Evolutionary conservation across 352 stramenopile species (phyloP).

Genomic region (Globisporangium ultimum): DNA sequence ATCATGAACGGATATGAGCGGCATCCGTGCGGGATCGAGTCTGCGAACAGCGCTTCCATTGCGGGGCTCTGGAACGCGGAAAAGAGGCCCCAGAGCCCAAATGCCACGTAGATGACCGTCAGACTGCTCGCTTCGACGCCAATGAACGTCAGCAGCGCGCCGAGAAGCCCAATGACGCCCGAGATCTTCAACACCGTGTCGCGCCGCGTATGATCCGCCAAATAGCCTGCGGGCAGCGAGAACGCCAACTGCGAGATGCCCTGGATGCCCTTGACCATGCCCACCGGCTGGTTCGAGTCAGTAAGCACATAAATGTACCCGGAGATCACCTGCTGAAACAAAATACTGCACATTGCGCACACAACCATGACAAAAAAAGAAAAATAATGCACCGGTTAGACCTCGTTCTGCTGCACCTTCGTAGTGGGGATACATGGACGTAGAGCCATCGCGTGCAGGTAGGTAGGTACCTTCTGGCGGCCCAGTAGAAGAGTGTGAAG

Average conservation of each 20-base stretch:
- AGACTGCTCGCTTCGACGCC: constrained; percentile 47
- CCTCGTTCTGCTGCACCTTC: no score
- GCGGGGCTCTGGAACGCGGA: constrained; percentile 62
- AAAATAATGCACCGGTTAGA: no score
- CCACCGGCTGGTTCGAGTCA: constrained; percentile 68
- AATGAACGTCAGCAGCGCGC: constrained; percentile 48
- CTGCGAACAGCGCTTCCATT: constrained; percentile 71
- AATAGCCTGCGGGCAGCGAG: constrained; percentile 62
- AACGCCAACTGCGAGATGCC: constrained; percentile 76
- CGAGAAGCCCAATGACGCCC: constrained; percentile 42
- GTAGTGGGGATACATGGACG: no score
- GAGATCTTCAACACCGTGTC: constrained; percentile 67
- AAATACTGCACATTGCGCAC: constrained; percentile 28
- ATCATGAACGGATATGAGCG: constrained; percentile 76
- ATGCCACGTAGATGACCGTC: constrained; percentile 51
- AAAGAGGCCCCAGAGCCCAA: constrained; percentile 69
- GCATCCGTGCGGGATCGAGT: constrained; percentile 66
- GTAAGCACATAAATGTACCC: constrained; percentile 79
- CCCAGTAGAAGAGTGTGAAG: constrained; percentile 79
- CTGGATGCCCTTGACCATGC: constrained; percentile 80
- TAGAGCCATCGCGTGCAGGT: no score
- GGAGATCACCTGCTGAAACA: constrained; percentile 76
- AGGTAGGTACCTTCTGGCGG: constrained; percentile 30
- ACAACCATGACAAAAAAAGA: no score
- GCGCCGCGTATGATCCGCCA: constrained; percentile 59